Conservation (phyloP, 768 basidiomycete species). For the Trametes elegans region DNA sequence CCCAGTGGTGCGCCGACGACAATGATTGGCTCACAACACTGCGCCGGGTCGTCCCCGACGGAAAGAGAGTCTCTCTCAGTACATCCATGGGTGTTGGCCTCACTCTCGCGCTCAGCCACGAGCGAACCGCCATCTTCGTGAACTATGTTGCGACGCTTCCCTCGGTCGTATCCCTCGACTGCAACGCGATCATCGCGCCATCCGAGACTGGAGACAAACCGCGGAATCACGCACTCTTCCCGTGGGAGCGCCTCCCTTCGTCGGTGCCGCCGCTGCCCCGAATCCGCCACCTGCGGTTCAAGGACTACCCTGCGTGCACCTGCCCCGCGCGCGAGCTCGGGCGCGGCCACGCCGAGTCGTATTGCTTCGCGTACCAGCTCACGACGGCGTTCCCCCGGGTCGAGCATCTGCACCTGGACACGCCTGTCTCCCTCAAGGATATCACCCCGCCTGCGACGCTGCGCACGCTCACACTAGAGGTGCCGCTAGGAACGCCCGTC, state of each 20-base stretch:
- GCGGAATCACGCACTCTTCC: not conserved
- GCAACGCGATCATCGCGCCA: not conserved
- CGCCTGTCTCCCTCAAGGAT: not conserved
- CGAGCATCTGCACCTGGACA: constrained; percentile 3
- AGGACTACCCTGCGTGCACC: not conserved
- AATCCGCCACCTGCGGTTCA: not conserved
- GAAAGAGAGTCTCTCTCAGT: not conserved
- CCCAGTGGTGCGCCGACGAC: not conserved
- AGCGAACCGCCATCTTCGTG: not conserved
- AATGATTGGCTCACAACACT: not conserved
- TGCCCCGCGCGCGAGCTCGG: not conserved
- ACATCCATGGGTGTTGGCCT: not conserved
- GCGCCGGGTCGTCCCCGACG: not conserved
- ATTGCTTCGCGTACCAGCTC: not conserved
- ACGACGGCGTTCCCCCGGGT: not conserved
- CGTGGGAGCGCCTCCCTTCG: not conserved
- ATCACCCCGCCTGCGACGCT: not conserved
- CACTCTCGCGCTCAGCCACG: not conserved
- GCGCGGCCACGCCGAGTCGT: not conserved
- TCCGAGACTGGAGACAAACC: not conserved
- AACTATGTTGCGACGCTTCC: not conserved
- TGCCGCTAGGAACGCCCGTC: constrained; percentile 19
- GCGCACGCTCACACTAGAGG: constrained; percentile 1
- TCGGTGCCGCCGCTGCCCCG: not conserved
- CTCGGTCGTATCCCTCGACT: not conserved